Evolutionary conservation across 768 basidiomycete species (phyloP), one percentile per base, ranked within the genome.

Genomic region (Boletus reticulatus): DNA sequence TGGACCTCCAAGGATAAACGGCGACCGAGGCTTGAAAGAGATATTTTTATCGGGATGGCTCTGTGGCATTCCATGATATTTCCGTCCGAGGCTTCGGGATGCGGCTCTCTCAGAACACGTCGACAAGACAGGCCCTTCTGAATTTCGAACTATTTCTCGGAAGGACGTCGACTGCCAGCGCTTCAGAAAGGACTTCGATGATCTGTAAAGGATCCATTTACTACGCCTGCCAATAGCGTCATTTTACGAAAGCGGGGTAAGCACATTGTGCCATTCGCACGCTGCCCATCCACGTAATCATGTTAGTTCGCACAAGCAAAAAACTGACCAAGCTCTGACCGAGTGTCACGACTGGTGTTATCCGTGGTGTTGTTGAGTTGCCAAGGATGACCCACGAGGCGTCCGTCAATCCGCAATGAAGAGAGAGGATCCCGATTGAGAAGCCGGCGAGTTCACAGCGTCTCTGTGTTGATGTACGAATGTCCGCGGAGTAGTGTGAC

Each of bases 401-500:
- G 45, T 43, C 50, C 65, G 59, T 48, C 36, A 53, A 39, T 60
- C 60, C 65, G 67, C 50, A 60, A 58, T 61, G 63, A 63, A 67
- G n/a, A 13, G 34, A 36, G 52, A 48, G 59, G 43, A 52, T 46
- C 47, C 51, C 50, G 55, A 41, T 22, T 44, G 49, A 61, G 58
- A 61, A 62, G 54, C 52, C 39, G 36, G 37, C 57, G 53, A 38
- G 55, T 59, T 57, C 51, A 56, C 56, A 55, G 65, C 47, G 58
- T 34, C 38, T 52, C 34, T 52, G 14, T 34, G 48, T 32, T 31
- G 41, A 53, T 43, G 51, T 8, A 16, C 13, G 48, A 46, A 69
- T 62, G 66, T 70, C 67, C 67, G 67, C 68, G 67, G 67, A 67
- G 58, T 10, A 22, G 43, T 31, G 52, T 52, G 48, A 50, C 31